These are phyloP conservation scores for Coemansia sp. DNA, from an alignment of 192 early-diverging fungal species.

Conservation along the genomic window DNA sequence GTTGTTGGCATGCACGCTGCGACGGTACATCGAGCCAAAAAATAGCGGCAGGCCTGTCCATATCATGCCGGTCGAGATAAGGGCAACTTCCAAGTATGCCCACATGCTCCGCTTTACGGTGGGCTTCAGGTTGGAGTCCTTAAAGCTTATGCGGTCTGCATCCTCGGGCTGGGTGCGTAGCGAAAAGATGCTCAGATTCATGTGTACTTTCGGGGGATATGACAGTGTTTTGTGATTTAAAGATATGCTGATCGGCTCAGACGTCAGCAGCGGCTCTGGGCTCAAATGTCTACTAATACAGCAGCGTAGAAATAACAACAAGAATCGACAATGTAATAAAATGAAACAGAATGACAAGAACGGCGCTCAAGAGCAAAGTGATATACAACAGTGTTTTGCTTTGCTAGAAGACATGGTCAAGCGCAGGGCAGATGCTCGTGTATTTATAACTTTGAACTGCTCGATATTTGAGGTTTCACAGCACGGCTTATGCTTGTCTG, in stretches of 20 bases:
- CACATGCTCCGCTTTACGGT: slow-evolving; percentile 20
- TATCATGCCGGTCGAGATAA: slow-evolving; percentile 31
- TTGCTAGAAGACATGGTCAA: too few species aligned
- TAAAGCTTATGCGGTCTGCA: slow-evolving; percentile 26
- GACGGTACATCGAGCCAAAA: slow-evolving; percentile 37
- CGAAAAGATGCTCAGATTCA: slow-evolving; percentile 27
- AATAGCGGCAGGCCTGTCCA: slow-evolving; percentile 46
- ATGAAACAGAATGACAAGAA: too few species aligned
- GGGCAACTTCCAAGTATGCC: slow-evolving; percentile 23
- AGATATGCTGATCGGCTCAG: neutral
- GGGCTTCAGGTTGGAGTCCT: slow-evolving; percentile 14
- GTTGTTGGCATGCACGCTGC: slow-evolving; percentile 33
- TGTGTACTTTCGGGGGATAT: neutral
- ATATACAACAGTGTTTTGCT: too few species aligned
- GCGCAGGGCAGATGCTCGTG: too few species aligned
- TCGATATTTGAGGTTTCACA: too few species aligned
- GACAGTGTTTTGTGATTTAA: neutral
- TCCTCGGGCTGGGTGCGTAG: slow-evolving; percentile 32
- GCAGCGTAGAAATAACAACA: neutral
- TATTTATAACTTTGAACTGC: too few species aligned
- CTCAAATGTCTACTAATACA: neutral
- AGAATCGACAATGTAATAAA: too few species aligned
- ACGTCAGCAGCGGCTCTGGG: neutral
- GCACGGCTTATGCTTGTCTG: too few species aligned
- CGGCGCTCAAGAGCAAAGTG: too few species aligned